These are phyloP conservation scores for Sarcodon aspratus DNA, from an alignment of 768 basidiomycete species.

Conservation along the genomic window DNA sequence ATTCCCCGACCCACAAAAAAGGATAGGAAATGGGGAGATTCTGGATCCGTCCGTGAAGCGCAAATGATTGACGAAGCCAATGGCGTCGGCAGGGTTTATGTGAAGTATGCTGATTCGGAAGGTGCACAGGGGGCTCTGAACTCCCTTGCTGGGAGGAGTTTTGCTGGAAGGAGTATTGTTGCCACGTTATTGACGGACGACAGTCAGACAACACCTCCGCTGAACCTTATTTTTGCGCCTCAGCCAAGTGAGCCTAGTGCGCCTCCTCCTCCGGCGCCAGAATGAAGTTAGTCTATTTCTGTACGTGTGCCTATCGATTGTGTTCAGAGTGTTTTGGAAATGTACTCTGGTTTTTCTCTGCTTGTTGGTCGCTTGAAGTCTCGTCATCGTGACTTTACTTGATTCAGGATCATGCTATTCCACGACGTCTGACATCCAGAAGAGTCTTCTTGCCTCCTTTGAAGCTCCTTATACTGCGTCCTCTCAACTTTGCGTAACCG, in stretches of 20 bases:
- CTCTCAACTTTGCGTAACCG: too few species aligned
- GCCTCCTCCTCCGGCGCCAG: slow-evolving; percentile 60
- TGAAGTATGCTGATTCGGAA: slow-evolving; percentile 61
- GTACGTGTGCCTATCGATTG: background rate
- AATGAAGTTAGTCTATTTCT: slow-evolving; percentile 5
- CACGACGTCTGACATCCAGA: too few species aligned
- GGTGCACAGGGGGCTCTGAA: slow-evolving; percentile 67
- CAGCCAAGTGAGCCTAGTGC: slow-evolving; percentile 78
- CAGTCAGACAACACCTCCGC: slow-evolving; percentile 75
- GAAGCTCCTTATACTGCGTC: too few species aligned
- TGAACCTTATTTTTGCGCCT: slow-evolving; percentile 74
- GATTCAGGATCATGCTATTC: too few species aligned
- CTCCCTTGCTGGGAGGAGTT: slow-evolving; percentile 81
- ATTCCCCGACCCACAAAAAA: slow-evolving; percentile 86
- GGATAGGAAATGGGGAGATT: slow-evolving; percentile 76
- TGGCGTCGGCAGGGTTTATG: slow-evolving; percentile 93
- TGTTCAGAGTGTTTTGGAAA: too few species aligned
- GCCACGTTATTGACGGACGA: slow-evolving; percentile 77
- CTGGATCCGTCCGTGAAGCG: slow-evolving; percentile 50
- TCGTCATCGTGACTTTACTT: too few species aligned
- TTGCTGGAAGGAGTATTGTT: slow-evolving; percentile 79
- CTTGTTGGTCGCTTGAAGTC: too few species aligned
- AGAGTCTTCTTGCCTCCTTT: too few species aligned
- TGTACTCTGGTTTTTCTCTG: too few species aligned
- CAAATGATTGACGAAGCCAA: slow-evolving; percentile 75